A percentile compares a stretch with the other conserved stretches of the same genome.
Evolutionary conservation across 2,329 filamentous ascomycete species (phyloP).

Genomic region (Aureobasidium mangrovei): DNA sequence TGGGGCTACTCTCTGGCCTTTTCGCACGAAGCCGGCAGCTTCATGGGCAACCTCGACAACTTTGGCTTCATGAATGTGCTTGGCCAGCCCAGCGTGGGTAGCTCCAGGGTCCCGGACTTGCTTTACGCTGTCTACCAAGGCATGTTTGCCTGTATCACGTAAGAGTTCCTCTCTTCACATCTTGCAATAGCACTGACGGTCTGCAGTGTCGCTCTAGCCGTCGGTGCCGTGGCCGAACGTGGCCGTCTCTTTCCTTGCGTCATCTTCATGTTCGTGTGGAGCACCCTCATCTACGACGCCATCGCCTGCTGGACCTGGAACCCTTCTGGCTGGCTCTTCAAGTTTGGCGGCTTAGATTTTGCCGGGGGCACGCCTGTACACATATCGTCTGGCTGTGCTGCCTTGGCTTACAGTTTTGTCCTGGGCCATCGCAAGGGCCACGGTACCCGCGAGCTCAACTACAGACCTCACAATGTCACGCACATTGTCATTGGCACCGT

Average conservation of each 20-base stretch:
- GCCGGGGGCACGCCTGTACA: constrained; percentile 87
- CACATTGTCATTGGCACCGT: constrained; percentile 88
- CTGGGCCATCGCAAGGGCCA: constrained; percentile 78
- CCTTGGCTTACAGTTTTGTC: constrained; percentile 85
- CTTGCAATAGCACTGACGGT: constrained; percentile 11
- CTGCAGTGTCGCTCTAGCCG: constrained; percentile 65
- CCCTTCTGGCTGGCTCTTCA: constrained; percentile 66
- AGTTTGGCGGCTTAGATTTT: constrained; percentile 76
- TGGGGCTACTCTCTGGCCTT: constrained; percentile 84
- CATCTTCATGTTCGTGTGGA: constrained; percentile 90
- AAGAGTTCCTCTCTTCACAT: constrained; percentile 31
- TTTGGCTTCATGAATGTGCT: constrained; percentile 72
- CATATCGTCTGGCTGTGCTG: constrained; percentile 73
- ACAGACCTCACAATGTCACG: constrained; percentile 85
- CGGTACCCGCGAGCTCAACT: constrained; percentile 81
- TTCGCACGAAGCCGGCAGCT: constrained; percentile 66
- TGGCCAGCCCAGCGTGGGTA: constrained; percentile 65
- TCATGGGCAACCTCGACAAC: constrained; percentile 70
- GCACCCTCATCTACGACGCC: constrained; percentile 81
- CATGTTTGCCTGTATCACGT: constrained; percentile 86
- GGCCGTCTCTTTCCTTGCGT: constrained; percentile 82
- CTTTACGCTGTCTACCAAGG: constrained; percentile 80
- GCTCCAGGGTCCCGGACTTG: constrained; percentile 65
- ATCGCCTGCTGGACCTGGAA: constrained; percentile 98
- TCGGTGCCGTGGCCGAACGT: constrained; percentile 77